A percentile compares a stretch with the other conserved stretches of the same genome.
These are phyloP conservation scores for Rhododendron griersonianum DNA, from an alignment of 148 eudicot genomes.

Conservation along the genomic window DNA sequence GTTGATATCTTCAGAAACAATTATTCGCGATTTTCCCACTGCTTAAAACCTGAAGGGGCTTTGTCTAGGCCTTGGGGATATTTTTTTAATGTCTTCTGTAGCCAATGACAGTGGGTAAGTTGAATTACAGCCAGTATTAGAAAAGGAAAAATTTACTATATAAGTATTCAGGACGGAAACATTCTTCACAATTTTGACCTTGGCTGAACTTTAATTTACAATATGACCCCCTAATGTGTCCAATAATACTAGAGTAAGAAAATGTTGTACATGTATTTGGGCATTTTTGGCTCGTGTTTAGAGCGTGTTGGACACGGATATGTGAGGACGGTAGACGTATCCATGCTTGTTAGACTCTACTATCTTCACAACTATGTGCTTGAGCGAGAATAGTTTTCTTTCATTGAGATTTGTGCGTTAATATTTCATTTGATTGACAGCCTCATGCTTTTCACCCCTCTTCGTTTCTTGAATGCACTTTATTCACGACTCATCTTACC, in stretches of 20 bases:
- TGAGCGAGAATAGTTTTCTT: neutral
- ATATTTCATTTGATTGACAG: neutral
- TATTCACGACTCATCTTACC: neutral
- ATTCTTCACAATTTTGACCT: neutral
- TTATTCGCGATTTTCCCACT: neutral
- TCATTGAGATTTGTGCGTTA: neutral
- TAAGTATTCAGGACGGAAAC: neutral
- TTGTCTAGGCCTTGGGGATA: neutral
- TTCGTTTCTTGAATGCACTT: neutral
- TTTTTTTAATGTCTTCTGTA: neutral
- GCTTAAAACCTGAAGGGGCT: neutral
- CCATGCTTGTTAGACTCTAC: neutral
- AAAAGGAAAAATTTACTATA: neutral
- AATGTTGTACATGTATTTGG: neutral
- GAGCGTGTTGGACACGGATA: neutral
- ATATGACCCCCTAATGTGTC: neutral
- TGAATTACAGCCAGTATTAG: neutral
- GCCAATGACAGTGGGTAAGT: neutral
- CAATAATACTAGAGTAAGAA: neutral
- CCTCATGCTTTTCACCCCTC: neutral
- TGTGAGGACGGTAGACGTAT: neutral
- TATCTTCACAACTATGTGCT: neutral
- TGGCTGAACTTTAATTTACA: neutral
- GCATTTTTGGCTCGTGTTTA: neutral
- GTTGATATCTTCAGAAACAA: neutral